A percentile compares a stretch with the other conserved stretches of the same genome.
phyloP scores from a whole-genome alignment of 306 rosid genomes.

The Cucurbita pepo region DNA sequence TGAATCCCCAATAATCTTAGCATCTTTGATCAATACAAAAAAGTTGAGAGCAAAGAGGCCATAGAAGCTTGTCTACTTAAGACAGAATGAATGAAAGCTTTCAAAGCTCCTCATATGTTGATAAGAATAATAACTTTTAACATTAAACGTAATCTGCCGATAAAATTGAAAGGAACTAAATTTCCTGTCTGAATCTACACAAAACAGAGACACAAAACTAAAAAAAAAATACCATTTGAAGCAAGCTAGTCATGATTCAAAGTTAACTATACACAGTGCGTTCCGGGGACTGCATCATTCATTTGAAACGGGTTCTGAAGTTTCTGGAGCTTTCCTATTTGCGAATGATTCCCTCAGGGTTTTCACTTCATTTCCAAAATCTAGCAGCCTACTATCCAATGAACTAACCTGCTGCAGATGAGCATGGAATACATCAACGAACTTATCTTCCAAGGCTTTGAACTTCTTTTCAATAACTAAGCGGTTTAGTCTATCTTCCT shows the following conservation, averaged over 20 bases:
- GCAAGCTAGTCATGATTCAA: neutral
- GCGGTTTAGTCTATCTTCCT: constrained; percentile 45
- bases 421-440: constrained; percentile 22
- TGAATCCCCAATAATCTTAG: neutral
- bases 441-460: constrained; percentile 37
- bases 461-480: constrained; percentile 25
- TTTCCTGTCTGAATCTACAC: neutral
- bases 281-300: neutral
- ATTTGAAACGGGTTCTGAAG: constrained; percentile 13
- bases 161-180: neutral
- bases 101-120: neutral
- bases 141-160: neutral
- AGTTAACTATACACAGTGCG: neutral
- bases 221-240: neutral
- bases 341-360: constrained; percentile 26
- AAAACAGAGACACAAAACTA: neutral
- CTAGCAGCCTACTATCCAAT: constrained; percentile 27
- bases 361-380: constrained; percentile 29
- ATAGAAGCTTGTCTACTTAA: neutral
- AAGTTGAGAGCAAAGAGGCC: neutral
- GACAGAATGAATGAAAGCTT: neutral
- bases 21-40: neutral
- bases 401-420: constrained; percentile 19
- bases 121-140: neutral
- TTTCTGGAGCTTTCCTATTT: constrained; percentile 18